Percentiles rank a stretch among this genome's conserved stretches.
These are phyloP conservation scores for Mortierella claussenii DNA, from an alignment of 192 early-diverging fungal species.

Conservation along the genomic window DNA sequence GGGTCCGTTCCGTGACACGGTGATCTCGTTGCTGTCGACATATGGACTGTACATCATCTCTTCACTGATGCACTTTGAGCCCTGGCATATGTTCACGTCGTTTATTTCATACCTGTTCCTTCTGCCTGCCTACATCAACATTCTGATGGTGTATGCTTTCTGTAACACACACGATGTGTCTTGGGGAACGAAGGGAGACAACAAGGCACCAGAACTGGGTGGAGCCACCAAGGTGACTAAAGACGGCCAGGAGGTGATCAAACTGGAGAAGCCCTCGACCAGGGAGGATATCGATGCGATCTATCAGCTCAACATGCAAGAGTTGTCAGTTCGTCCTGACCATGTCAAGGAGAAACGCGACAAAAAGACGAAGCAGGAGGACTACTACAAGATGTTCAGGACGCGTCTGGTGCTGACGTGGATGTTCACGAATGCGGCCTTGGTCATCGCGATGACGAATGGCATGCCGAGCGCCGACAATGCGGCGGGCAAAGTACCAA, in stretches of 20 bases:
- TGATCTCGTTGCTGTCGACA: constrained; percentile 82
- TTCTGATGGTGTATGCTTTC: constrained; percentile 93
- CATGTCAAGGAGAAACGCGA: constrained; percentile 74
- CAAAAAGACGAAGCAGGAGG: constrained; percentile 86
- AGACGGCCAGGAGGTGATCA: constrained; percentile 73
- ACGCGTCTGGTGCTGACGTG: constrained; percentile 84
- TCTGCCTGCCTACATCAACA: constrained; percentile 90
- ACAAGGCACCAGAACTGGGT: constrained; percentile 70
- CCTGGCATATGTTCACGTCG: constrained; percentile 91
- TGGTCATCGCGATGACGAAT: constrained; percentile 79
- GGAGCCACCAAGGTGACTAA: constrained; percentile 77
- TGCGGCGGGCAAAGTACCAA: neutral
- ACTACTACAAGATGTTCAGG: constrained; percentile 90
- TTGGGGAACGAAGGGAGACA: constrained; percentile 96
- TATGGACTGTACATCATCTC: constrained; percentile 86
- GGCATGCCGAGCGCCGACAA: constrained; percentile 11
- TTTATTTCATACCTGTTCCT: constrained; percentile 91
- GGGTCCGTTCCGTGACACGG: constrained; percentile 78
- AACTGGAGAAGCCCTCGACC: constrained; percentile 81
- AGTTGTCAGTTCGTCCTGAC: constrained; percentile 58
- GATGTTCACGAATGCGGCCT: constrained; percentile 85
- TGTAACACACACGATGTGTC: constrained; percentile 96
- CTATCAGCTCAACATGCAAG: constrained; percentile 82
- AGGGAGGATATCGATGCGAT: constrained; percentile 82
- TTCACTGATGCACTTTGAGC: constrained; percentile 86